phyloP scores from a whole-genome alignment of 73 alveolate species.

The Paramecium biaurelia region DNA sequence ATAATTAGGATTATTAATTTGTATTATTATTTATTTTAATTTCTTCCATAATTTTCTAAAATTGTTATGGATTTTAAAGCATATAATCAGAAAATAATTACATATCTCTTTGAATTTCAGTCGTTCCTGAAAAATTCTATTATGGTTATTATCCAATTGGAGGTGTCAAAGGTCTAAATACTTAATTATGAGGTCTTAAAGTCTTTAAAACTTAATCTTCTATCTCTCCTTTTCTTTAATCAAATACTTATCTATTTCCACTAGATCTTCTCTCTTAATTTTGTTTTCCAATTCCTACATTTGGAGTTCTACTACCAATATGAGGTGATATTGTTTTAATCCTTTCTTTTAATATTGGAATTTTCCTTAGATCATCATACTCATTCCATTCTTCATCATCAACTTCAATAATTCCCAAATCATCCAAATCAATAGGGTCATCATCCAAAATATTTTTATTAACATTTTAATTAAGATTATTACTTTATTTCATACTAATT shows the following conservation, averaged over 20 bases:
- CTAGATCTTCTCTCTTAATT: not conserved
- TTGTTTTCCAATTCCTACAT: not conserved
- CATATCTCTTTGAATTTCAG: conserved; percentile 12
- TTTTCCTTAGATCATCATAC: conserved; percentile 60
- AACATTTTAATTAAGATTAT: not conserved
- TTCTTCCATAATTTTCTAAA: conserved; percentile 13
- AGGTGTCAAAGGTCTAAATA: conserved; percentile 49
- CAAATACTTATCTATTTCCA: conserved; percentile 8
- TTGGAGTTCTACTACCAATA: not conserved
- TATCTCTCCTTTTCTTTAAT: not conserved
- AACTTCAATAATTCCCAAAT: conserved; percentile 60
- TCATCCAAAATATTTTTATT: conserved; percentile 33
- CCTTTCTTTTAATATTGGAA: conserved; percentile 59
- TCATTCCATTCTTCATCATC: conserved; percentile 69
- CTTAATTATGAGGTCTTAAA: conserved; percentile 46
- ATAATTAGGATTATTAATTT: not conserved
- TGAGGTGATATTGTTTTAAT: conserved; percentile 55
- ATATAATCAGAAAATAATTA: conserved; percentile 15
- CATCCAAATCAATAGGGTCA: conserved; percentile 63
- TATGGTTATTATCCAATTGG: conserved; percentile 19
- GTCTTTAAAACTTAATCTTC: conserved; percentile 32
- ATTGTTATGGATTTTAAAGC: not conserved
- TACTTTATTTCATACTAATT: not conserved
- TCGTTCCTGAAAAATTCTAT: not conserved
- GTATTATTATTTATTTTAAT: conserved; percentile 18